These are phyloP conservation scores for Austroboletus novae-zelandiae DNA, from an alignment of 1,284 basidiomycete species.

Conservation along the genomic window DNA sequence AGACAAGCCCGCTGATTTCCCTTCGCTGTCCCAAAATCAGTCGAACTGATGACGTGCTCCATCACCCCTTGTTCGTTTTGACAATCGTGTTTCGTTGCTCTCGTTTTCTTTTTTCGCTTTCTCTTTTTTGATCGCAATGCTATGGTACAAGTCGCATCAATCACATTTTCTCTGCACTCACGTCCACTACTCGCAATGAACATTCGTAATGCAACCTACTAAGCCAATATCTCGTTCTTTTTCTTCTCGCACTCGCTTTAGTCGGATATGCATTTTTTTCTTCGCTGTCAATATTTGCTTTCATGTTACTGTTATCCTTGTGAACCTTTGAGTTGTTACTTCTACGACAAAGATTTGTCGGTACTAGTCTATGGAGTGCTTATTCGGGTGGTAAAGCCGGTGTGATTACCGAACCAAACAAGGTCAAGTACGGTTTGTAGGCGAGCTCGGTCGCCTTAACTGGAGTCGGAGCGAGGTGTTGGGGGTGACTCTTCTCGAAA, in stretches of 20 bases:
- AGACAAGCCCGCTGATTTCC: constrained; percentile 33
- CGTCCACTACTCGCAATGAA: constrained; percentile 34
- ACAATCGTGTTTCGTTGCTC: constrained; percentile 8
- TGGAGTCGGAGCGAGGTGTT: neutral
- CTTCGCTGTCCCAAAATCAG: constrained; percentile 24
- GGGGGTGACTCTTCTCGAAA: constrained; percentile 13
- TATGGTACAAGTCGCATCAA: constrained; percentile 37
- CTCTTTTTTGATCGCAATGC: constrained; percentile 33
- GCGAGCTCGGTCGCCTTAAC: constrained; percentile 6
- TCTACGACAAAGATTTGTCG: constrained; percentile 3
- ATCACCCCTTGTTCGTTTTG: constrained; percentile 4
- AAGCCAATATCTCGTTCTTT: constrained; percentile 19
- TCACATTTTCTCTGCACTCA: constrained; percentile 31
- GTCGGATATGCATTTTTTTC: constrained; percentile 23
- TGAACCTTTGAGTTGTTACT: neutral
- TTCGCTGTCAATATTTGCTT: constrained; percentile 15
- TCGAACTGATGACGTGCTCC: constrained; percentile 13
- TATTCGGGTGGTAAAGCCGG: neutral
- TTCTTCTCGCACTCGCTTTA: constrained; percentile 13
- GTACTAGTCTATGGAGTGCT: constrained; percentile 6
- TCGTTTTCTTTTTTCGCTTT: constrained; percentile 12
- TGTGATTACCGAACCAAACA: constrained; percentile 30
- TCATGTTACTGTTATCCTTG: constrained; percentile 8
- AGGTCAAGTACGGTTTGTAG: constrained; percentile 1
- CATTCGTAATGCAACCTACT: constrained; percentile 37